phyloP scores from a whole-genome alignment of 768 basidiomycete genomes.

The Termitomyces sp. region DNA sequence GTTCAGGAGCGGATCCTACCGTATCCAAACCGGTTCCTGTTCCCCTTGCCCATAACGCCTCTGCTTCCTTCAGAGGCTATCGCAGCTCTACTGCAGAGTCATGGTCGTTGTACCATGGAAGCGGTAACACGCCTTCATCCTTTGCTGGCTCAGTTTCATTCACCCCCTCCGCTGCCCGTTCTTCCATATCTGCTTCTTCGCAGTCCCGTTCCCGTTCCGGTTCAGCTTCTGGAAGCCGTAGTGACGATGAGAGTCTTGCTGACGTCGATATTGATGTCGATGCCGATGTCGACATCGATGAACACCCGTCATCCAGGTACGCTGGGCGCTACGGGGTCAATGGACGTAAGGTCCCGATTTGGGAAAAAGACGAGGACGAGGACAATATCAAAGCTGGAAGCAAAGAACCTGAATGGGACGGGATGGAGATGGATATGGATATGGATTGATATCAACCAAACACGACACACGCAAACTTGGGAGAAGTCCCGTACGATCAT shows the following conservation, averaged over 20 bases:
- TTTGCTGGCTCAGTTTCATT: constrained; percentile 12
- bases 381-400: constrained; percentile 14
- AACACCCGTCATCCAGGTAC: constrained; percentile 11
- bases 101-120: constrained; percentile 23
- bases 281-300: constrained; percentile 22
- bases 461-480: neutral
- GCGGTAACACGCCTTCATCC: constrained; percentile 17
- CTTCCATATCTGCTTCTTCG: constrained; percentile 39
- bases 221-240: constrained; percentile 25
- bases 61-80: constrained; percentile 15
- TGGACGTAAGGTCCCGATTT: constrained; percentile 19
- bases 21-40: constrained; percentile 31
- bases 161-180: constrained; percentile 31
- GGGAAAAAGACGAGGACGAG: constrained; percentile 41
- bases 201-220: constrained; percentile 24
- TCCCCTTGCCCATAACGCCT: constrained; percentile 5
- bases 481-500: neutral
- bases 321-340: constrained; percentile 12
- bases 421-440: constrained; percentile 72
- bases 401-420: constrained; percentile 42
- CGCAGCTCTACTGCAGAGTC: constrained; percentile 24
- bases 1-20: constrained; percentile 11
- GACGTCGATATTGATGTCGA: constrained; percentile 25
- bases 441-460: constrained; percentile 37
- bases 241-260: constrained; percentile 25